These are phyloP conservation scores for Chimonanthus praecox DNA, from an alignment of 164 flowering plant genomes.

Conservation along the genomic window DNA sequence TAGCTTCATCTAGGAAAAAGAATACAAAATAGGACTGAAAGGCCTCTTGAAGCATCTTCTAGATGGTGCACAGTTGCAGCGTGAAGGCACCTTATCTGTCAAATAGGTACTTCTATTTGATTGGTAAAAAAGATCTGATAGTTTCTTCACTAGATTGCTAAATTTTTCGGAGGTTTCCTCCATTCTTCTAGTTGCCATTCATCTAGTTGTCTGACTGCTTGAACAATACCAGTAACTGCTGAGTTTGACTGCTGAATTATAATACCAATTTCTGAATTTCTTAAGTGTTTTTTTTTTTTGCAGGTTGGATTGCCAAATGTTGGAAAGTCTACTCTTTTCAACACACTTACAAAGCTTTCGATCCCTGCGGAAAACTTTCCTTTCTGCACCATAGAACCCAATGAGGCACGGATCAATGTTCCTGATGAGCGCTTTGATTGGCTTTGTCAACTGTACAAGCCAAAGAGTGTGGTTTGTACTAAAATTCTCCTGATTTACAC, in stretches of 20 bases:
- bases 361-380: conserved; percentile 98
- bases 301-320: conserved; percentile 99
- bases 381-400: conserved; percentile 95
- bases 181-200: not conserved
- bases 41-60: not conserved
- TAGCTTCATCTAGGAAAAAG: not conserved
- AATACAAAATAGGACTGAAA: not conserved
- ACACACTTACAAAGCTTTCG: conserved; percentile 82
- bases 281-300: conserved; percentile 9
- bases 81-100: not conserved
- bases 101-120: not conserved
- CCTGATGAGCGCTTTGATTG: conserved; percentile 97
- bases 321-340: conserved; percentile 95
- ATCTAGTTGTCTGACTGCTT: not conserved
- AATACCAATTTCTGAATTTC: not conserved
- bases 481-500: not conserved
- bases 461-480: conserved; percentile 78
- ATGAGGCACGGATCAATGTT: conserved; percentile 83
- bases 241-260: not conserved
- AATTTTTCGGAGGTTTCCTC: not conserved
- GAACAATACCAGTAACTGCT: not conserved
- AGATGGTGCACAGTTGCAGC: not conserved
- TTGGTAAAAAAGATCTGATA: not conserved
- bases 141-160: not conserved
- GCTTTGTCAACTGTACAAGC: conserved; percentile 81